Evolutionary conservation across 78 protist species (phyloP), one percentile per base, ranked within the genome.

Genomic region (Dictyostelium brefeldianum): DNA sequence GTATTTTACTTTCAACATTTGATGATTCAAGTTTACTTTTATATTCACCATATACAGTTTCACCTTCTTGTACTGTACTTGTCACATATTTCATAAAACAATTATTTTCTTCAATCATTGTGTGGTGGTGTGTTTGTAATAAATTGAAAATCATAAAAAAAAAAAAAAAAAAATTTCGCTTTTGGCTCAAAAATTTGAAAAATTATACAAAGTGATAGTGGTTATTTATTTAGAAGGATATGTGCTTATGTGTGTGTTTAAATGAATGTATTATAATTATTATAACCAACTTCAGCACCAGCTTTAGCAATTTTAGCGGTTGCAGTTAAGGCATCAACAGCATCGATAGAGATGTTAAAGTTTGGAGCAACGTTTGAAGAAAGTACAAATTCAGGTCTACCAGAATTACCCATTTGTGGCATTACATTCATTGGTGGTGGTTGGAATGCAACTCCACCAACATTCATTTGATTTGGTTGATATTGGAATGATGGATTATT

Each of bases 21-120:
- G n/a, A n/a, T 11, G 75, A 18, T 22, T 50, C 71, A n/a, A 87
- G n/a, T 50, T 77, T 75, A 6, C 83, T 77, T 54, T 75, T 59
- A 77, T 77, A 77, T 77, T 87, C 92, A 46, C 92, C 92, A 64
- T 77, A 87, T 17, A 77, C 83, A 3, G 43, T 48, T 25, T 79
- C 51, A 27, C 64, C 69, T 8, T 29, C 57, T 62, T 43, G 43
- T 46, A 65, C 15, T 8, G 54, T 51, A 17, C 17, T 56, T 36
- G 5, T 65, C n/a, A 71, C 56, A 74, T 25, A 74, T 74, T 57
- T 22, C 46, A 74, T 77, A 43, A 87, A 87, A 22, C 77, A 74
- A 64, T 77, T 81, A 29, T 51, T 2, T n/a, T 74, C 79, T 64
- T 56, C 77, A n/a, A 87, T 47, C 92, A 87, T 87, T 25, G n/a